These are phyloP conservation scores for Amanita jacksonii DNA, from an alignment of 768 basidiomycete genomes.

Conservation along the genomic window DNA sequence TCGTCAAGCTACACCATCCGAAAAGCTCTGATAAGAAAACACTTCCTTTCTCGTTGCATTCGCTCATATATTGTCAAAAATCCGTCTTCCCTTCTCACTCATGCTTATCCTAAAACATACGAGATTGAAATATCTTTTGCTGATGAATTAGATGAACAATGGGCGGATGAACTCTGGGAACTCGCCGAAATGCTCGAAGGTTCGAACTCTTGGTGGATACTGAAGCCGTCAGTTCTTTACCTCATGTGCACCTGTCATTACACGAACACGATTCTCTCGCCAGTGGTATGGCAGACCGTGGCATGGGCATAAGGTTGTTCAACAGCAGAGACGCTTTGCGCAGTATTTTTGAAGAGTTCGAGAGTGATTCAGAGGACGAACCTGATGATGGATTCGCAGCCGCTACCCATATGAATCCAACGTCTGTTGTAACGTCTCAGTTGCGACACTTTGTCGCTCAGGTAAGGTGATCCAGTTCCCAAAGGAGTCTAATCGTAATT, in stretches of 20 bases:
- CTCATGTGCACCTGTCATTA: slow-evolving; percentile 2
- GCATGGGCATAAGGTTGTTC: slow-evolving; percentile 91
- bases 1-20: slow-evolving; percentile 84
- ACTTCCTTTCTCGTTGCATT: slow-evolving; percentile 74
- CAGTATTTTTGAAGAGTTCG: slow-evolving; percentile 75
- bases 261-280: not conserved
- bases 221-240: slow-evolving; percentile 61
- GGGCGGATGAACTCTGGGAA: slow-evolving; percentile 90
- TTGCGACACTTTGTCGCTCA: slow-evolving; percentile 95
- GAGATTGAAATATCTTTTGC: slow-evolving; percentile 80
- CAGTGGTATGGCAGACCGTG: slow-evolving; percentile 89
- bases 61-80: slow-evolving; percentile 66
- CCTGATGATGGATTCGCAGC: slow-evolving; percentile 27
- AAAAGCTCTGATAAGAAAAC: slow-evolving; percentile 91
- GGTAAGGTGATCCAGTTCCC: slow-evolving; percentile 31
- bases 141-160: slow-evolving; percentile 92
- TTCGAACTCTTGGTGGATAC: slow-evolving; percentile 71
- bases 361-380: slow-evolving; percentile 38
- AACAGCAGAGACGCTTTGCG: slow-evolving; percentile 63
- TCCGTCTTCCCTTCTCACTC: slow-evolving; percentile 43
- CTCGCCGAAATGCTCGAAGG: slow-evolving; percentile 53
- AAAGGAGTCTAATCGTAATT: not conserved
- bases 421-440: slow-evolving; percentile 72
- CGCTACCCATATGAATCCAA: slow-evolving; percentile 29
- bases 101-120: slow-evolving; percentile 65